A percentile compares a stretch with the other conserved stretches of the same genome.
Evolutionary conservation across 768 basidiomycete genomes (phyloP).

Genomic region (Russula vinacea): DNA sequence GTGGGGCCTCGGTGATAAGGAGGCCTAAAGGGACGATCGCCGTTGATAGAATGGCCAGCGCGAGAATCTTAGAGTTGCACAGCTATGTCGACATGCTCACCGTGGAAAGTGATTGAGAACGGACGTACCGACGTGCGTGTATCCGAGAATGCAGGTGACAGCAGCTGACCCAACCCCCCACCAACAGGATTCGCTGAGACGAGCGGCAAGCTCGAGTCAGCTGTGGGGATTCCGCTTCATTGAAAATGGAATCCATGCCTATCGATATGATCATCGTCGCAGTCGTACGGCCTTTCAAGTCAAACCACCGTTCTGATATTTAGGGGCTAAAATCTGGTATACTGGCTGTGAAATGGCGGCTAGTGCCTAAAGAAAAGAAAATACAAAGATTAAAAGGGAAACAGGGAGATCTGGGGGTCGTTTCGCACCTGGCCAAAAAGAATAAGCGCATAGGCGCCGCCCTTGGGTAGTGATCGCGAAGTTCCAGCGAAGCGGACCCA

Average conservation of each 20-base stretch:
- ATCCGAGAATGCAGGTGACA: slow-evolving; percentile 56
- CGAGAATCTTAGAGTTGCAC: slow-evolving; percentile 51
- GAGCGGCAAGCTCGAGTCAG: not conserved
- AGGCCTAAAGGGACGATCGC: slow-evolving; percentile 57
- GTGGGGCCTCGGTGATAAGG: slow-evolving; percentile 58
- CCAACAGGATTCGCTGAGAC: slow-evolving; percentile 68
- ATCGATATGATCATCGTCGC: slow-evolving; percentile 63
- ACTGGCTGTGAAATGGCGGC: slow-evolving; percentile 64
- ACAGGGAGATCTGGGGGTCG: not conserved
- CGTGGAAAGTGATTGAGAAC: not conserved
- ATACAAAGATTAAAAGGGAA: not conserved
- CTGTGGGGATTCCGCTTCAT: too few relatives aligned
- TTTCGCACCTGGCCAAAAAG: slow-evolving; percentile 62
- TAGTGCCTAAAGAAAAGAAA: slow-evolving; percentile 47
- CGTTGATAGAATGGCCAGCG: slow-evolving; percentile 69
- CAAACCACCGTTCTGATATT: slow-evolving; percentile 82
- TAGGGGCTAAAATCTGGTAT: slow-evolving; percentile 75
- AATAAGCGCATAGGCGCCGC: slow-evolving; percentile 60
- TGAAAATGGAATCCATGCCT: slow-evolving; percentile 32
- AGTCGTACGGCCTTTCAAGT: slow-evolving; percentile 69
- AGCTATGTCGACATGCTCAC: not conserved
- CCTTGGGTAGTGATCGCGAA: slow-evolving; percentile 47
- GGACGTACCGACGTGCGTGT: slow-evolving; percentile 53
- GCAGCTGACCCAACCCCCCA: slow-evolving; percentile 65
- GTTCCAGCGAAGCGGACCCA: slow-evolving; percentile 82